Evolutionary conservation across 2,329 filamentous ascomycete genomes (phyloP), one percentile per base, ranked within the genome.

Genomic region (Penicillium sp.): DNA sequence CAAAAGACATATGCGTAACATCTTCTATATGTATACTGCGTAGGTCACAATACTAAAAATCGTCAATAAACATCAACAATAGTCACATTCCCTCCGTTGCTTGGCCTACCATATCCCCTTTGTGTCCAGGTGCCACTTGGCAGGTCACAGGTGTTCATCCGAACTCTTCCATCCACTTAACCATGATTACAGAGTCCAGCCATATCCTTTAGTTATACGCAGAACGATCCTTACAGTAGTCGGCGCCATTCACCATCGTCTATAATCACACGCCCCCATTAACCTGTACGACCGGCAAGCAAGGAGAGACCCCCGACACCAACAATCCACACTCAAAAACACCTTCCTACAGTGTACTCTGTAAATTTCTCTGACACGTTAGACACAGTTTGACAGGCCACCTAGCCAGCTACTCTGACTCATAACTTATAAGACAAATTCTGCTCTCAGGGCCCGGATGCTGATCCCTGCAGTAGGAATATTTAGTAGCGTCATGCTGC

Each of bases 201-300:
- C n/a, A n/a, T n/a, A n/a, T n/a, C n/a, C n/a, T n/a, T n/a, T n/a
- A n/a, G n/a, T n/a, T n/a, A n/a, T n/a, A n/a, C n/a, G n/a, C n/a
- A n/a, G n/a, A n/a, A n/a, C n/a, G n/a, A n/a, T n/a, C n/a, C n/a
- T 44, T 39, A 30, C 42, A 30, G 30, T 34, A 25, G 27, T 35
- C 29, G 45, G 33, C 18, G 34, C 19, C 34, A 45, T 39, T 38
- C n/a, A 22, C 9, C 27, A 45, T 34, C 28, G 16, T 16, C 14
- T 19, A 12, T 27, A 13, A 42, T 50, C 43, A 36, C 45, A 43
- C 29, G 18, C 37, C 3, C 19, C 29, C 31, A 55, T 60, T 54
- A 55, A 52, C 49, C 58, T 46, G 59, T 60, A 57, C 59, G 48
- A 60, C 59, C 54, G n/a, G n/a, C n/a, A 60, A 49, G 58, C 51